Conservation (phyloP, 495 filamentous ascomycete genomes). For the Delitschia confertaspora region DNA sequence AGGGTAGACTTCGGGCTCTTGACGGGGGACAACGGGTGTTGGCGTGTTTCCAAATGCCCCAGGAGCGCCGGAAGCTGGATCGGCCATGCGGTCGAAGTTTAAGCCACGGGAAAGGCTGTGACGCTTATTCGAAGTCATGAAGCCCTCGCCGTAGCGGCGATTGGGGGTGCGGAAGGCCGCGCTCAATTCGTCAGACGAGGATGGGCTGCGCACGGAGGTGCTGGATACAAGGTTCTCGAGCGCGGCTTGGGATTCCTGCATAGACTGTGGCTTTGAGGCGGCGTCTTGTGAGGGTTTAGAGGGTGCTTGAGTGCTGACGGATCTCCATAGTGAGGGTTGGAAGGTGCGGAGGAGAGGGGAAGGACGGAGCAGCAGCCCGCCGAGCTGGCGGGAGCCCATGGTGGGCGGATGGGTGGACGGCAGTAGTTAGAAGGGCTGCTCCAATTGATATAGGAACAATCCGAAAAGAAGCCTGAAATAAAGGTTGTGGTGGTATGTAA, state of each 20-base stretch:
- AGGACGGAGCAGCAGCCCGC: constrained; percentile 16
- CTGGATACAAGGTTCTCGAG: not conserved
- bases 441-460: too few relatives aligned
- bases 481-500: too few relatives aligned
- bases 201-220: too few relatives aligned
- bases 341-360: constrained; percentile 3
- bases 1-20: constrained; percentile 17
- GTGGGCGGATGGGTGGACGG: not conserved
- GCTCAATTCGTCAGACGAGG: too few relatives aligned
- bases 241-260: constrained; percentile 6
- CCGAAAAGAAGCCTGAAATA: too few relatives aligned
- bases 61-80: not conserved
- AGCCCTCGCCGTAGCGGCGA: not conserved
- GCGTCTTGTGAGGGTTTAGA: constrained; percentile 17
- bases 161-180: not conserved
- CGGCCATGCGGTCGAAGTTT: constrained; percentile 8
- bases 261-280: too few relatives aligned
- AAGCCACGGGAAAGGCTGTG: not conserved
- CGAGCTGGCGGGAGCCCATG: constrained; percentile 14
- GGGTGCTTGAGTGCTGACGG: not conserved
- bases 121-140: not conserved
- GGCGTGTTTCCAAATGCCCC: too few relatives aligned
- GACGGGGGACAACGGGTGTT: constrained; percentile 7
- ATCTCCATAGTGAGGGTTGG: not conserved
- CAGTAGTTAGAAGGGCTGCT: too few relatives aligned